A percentile compares a stretch with the other conserved stretches of the same genome.
Evolutionary conservation across 2,329 filamentous ascomycete genomes (phyloP).

Genomic region (Ophiocordyceps sinensis): DNA sequence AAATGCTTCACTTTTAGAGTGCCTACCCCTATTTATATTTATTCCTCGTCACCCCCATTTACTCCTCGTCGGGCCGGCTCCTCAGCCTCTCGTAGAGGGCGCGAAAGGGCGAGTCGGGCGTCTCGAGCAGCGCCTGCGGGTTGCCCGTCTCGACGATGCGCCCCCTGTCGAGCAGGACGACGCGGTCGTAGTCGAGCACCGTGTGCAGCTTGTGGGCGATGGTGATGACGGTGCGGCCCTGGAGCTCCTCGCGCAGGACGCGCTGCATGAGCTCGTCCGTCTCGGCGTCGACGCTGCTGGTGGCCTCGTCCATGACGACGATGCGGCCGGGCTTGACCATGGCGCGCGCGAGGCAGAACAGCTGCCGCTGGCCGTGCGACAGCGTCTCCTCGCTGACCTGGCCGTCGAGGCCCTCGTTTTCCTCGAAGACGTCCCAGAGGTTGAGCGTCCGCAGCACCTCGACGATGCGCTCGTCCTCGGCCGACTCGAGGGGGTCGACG

Average conservation of each 20-base stretch:
- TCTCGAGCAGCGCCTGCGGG: constrained; percentile 3
- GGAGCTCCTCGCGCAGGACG: constrained; percentile 16
- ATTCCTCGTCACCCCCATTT: no score
- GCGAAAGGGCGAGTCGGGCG: constrained; percentile 4
- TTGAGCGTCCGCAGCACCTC: constrained; percentile 27
- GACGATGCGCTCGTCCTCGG: constrained; percentile 25
- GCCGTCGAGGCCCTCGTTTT: constrained; percentile 21
- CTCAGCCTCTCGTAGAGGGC: constrained; percentile 4
- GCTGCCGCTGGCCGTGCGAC: constrained; percentile 29
- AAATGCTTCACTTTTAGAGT: no score
- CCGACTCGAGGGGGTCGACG: constrained; percentile 24
- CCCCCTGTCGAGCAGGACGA: constrained; percentile 57
- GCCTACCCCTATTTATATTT: no score
- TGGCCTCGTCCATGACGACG: constrained; percentile 24
- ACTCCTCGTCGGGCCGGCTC: neutral
- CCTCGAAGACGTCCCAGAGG: constrained; percentile 24
- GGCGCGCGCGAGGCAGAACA: constrained; percentile 24
- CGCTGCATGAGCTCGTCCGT: constrained; percentile 19
- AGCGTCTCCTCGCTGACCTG: constrained; percentile 15
- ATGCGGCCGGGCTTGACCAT: constrained; percentile 19
- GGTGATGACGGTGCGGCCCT: constrained; percentile 34
- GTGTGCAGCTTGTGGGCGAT: constrained; percentile 28
- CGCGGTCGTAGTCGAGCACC: constrained; percentile 34
- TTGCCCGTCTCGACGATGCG: constrained; percentile 33
- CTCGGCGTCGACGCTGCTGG: constrained; percentile 18